A percentile compares a stretch with the other conserved stretches of the same genome.
Conservation (phyloP, 257 asterid species). For the Vinca minor region DNA sequence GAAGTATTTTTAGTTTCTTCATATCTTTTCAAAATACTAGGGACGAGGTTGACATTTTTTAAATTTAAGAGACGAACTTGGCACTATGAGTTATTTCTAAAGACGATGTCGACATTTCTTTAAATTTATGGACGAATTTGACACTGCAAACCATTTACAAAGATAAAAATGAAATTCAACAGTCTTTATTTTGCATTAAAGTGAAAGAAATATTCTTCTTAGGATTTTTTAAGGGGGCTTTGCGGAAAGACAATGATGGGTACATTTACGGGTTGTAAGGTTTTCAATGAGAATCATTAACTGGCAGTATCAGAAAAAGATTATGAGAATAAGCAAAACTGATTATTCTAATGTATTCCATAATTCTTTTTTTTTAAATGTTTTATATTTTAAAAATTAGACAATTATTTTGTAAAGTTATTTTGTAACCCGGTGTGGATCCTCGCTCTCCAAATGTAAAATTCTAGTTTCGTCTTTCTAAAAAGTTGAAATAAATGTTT, state of each 20-base stretch:
- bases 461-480: no score
- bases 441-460: no score
- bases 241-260: conserved; percentile 33
- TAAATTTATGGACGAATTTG: no score
- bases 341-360: conserved; percentile 19
- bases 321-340: background rate
- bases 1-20: no score
- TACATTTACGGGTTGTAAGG: conserved; percentile 36
- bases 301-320: conserved; percentile 20
- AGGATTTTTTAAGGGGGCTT: conserved; percentile 7
- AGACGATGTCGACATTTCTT: no score
- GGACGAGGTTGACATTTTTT: no score
- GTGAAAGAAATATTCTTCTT: conserved; percentile 25
- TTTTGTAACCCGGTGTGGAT: conserved; percentile 3
- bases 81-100: no score
- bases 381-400: conserved; percentile 6
- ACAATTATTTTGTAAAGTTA: conserved; percentile 10
- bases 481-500: no score
- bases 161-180: conserved; percentile 10
- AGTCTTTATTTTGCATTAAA: conserved; percentile 21
- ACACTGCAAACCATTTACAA: no score
- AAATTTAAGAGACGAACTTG: no score
- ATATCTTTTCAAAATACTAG: no score
- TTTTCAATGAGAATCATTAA: conserved; percentile 9
- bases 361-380: background rate